Evolutionary conservation across 139 green algal genomes (phyloP), one percentile per base, ranked within the genome.

Genomic region (Chlamydomonas sp.): DNA sequence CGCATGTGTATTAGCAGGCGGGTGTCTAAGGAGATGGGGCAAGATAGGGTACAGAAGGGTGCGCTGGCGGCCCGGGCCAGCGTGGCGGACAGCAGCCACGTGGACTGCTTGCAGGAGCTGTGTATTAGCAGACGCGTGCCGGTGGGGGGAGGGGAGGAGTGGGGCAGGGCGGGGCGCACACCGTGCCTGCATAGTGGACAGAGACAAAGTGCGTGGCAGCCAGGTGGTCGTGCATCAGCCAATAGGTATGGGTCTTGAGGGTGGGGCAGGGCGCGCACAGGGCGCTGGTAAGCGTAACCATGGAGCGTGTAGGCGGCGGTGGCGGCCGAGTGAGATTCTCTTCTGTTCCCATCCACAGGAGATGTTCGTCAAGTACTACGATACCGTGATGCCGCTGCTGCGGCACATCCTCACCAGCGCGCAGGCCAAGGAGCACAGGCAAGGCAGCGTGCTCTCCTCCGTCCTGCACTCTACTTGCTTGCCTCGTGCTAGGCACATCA

Each of bases 1-100:
- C 12, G 18, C 71, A 59, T 18, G 76, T 3, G 76, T 49, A 59
- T 15, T 15, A 4, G 59, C 15, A 9, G 59, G 59, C 2, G 75
- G 75, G 75, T 20, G 4, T 57, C 17, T 61, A 16, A 80, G n/a
- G 49, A 12, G 75, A 9, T 63, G 20, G 59, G 8, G 77, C 16
- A 64, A 31, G 58, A 49, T 49, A 49, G 31, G 83, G 96, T 98
- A 80, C 92, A 98, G 91, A 98, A 99, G 89, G 96, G 95, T 8
- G 98, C 98, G 5, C 93, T 99, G 6, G 99, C 98, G 6, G 97
- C 98, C 5, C 89, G 99, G 77, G 98, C 98, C 7, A 95, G 89
- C 16, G 95, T 99, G 61, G 98, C 98, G 9, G 98, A 99, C 91
- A 96, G 92, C 87, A 95, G 95, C 62, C 92, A 98, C 93, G 90